phyloP scores from a whole-genome alignment of 2,329 filamentous ascomycete genomes.

The Daldinia sp. region DNA sequence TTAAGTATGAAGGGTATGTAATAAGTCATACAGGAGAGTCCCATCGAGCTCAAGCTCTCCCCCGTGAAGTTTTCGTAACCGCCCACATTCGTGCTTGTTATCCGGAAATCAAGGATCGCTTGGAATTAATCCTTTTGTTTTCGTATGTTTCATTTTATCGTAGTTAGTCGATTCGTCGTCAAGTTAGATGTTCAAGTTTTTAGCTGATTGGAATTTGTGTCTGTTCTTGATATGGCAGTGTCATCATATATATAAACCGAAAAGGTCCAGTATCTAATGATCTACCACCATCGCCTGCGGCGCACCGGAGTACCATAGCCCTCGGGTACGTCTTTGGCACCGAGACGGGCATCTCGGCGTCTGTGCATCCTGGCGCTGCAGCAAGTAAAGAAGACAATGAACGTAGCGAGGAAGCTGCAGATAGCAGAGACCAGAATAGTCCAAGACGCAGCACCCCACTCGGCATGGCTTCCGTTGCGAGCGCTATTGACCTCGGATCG shows the following conservation, averaged over 20 bases:
- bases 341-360: conserved; percentile 44
- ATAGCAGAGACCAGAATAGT: conserved; percentile 64
- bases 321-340: conserved; percentile 40
- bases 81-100: not conserved
- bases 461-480: conserved; percentile 48
- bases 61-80: not conserved
- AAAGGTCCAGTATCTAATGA: not conserved
- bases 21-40: not conserved
- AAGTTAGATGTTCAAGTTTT: not conserved
- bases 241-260: not conserved
- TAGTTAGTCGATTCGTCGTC: not conserved
- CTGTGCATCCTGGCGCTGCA: conserved; percentile 59
- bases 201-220: not conserved
- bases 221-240: not conserved
- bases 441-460: conserved; percentile 66
- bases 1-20: conserved; percentile 28
- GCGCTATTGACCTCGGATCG: conserved; percentile 38
- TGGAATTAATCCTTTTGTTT: not conserved
- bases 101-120: not conserved
- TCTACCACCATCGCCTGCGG: conserved; percentile 15
- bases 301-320: conserved; percentile 40
- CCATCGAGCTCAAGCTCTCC: not conserved
- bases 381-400: conserved; percentile 69
- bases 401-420: conserved; percentile 61
- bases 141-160: not conserved